Base-by-base conservation (phyloP, 768 basidiomycete genomes). In the Serpula lacrymans region DNA sequence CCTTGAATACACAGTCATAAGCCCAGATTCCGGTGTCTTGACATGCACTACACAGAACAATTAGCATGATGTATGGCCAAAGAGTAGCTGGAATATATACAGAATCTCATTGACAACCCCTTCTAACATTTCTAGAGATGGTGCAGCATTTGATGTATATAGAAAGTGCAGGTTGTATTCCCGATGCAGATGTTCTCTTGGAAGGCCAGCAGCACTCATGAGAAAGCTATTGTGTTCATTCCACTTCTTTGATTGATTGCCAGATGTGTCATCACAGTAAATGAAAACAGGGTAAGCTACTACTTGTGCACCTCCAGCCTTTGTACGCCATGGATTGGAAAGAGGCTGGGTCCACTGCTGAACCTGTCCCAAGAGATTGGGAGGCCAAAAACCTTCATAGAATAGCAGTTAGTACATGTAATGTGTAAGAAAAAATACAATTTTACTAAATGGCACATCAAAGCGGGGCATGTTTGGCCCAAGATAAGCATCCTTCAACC, bases 171-270 rank as follows among this genome's bases (percentile, higher is more conserved):
- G 51, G 43, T 70, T 67, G 34, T 59, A 65, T 23, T 65, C 63
- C 27, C 55, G 46, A 5, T 63, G 55, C 0, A 47, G 35, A 2
- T 62, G 33, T 6, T 43, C 42, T 0, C 52, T 58, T 0, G 66
- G 67, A 1, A 72, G 56, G 1, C 69, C 68, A 8, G 68, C 68
- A 2, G 54, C 45, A 0, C 59, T 65, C 28, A 70, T 62, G 0
- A 71, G 54, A 32, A 67, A 64, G 4, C 49, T 57, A 42, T 72
- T 69, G 37, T 72, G 71, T 37, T 67, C 57, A 42, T 73, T 74
- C 70, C 71, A 73, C 43, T 70, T 70, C 45, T 75, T 75, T 0
- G 69, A 73, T 0, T 48, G 22, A 43, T 73, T 73, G 0, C 71
- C 72, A 0, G 69, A 72, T 0, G 67, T 70, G 37, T 73, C 66